These are phyloP conservation scores for Leptographium procerum DNA, from an alignment of 2,329 filamentous ascomycete genomes.

Conservation along the genomic window DNA sequence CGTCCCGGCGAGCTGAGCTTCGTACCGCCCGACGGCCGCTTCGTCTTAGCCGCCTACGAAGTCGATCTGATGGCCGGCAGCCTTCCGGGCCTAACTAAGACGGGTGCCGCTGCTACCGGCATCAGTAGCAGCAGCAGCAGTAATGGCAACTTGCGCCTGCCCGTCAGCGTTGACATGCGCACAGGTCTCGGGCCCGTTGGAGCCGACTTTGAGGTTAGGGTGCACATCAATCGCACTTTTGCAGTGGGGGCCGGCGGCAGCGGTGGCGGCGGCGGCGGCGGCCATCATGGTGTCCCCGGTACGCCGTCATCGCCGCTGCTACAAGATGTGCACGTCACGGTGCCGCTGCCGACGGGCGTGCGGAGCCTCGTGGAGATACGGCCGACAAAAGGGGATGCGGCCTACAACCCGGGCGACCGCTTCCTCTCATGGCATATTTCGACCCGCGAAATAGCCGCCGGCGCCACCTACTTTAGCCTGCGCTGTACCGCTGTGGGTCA, in stretches of 20 bases:
- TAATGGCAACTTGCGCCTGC: slow-evolving; percentile 73
- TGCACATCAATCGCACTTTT: slow-evolving; percentile 60
- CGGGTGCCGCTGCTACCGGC: slow-evolving; percentile 44
- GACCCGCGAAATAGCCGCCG: slow-evolving; percentile 59
- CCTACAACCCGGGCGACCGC: slow-evolving; percentile 62
- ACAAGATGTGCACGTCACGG: slow-evolving; percentile 65
- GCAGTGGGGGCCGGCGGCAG: slow-evolving; percentile 25
- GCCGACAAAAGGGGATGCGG: slow-evolving; percentile 71
- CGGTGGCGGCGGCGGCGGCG: background rate
- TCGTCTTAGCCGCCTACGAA: slow-evolving; percentile 88
- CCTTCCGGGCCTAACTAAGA: slow-evolving; percentile 24
- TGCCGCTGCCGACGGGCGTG: slow-evolving; percentile 69
- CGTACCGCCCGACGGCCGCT: slow-evolving; percentile 86
- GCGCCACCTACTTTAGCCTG: slow-evolving; percentile 59
- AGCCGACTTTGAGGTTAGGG: slow-evolving; percentile 78
- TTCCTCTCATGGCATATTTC: slow-evolving; percentile 74
- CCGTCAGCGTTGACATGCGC: slow-evolving; percentile 70
- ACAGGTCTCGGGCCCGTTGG: slow-evolving; percentile 65
- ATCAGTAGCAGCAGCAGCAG: too few relatives aligned
- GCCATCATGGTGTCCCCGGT: slow-evolving; percentile 27
- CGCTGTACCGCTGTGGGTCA: slow-evolving; percentile 70
- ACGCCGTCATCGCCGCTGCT: slow-evolving; percentile 49
- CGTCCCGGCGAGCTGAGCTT: slow-evolving; percentile 88
- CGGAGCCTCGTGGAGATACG: slow-evolving; percentile 75
- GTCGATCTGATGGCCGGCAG: slow-evolving; percentile 71